These are phyloP conservation scores for Buddleja alternifolia DNA, from an alignment of 257 asterid species.

Conservation along the genomic window DNA sequence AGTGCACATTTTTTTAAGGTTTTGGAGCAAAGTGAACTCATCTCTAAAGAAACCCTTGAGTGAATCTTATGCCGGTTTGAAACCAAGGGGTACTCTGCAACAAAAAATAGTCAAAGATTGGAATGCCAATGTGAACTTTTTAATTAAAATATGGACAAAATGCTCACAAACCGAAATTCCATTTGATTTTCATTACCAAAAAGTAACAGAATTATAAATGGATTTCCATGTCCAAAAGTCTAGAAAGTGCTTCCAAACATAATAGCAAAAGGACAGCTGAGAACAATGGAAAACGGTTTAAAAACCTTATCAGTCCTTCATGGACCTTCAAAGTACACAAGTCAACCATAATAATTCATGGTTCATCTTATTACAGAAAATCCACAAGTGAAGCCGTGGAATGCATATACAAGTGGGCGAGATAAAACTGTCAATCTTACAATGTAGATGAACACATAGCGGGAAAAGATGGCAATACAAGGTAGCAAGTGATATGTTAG, in stretches of 20 bases:
- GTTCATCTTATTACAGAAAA: slow-evolving; percentile 28
- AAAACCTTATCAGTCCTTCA: not conserved
- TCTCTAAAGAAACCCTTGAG: too few relatives aligned
- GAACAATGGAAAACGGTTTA: not conserved
- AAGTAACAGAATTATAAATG: not conserved
- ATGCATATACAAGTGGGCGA: not conserved
- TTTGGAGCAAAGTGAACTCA: too few relatives aligned
- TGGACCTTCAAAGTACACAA: not conserved
- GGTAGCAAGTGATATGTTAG: slow-evolving; percentile 10
- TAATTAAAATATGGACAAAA: too few relatives aligned
- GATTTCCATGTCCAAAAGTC: too few relatives aligned
- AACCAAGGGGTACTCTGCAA: too few relatives aligned
- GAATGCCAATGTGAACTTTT: too few relatives aligned
- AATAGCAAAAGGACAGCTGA: not conserved
- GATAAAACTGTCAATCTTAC: not conserved
- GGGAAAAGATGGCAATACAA: not conserved
- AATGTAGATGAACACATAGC: not conserved
- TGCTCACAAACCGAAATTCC: too few relatives aligned
- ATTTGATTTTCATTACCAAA: too few relatives aligned
- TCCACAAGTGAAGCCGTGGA: slow-evolving; percentile 1
- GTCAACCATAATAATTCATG: not conserved
- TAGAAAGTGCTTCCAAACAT: too few relatives aligned
- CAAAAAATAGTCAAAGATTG: too few relatives aligned
- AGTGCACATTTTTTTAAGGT: too few relatives aligned
- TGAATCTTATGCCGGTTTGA: too few relatives aligned